Percentiles rank a stretch among this genome's conserved stretches.
Conservation (phyloP, 1,139 yeast species). For the Taphrina populina region DNA sequence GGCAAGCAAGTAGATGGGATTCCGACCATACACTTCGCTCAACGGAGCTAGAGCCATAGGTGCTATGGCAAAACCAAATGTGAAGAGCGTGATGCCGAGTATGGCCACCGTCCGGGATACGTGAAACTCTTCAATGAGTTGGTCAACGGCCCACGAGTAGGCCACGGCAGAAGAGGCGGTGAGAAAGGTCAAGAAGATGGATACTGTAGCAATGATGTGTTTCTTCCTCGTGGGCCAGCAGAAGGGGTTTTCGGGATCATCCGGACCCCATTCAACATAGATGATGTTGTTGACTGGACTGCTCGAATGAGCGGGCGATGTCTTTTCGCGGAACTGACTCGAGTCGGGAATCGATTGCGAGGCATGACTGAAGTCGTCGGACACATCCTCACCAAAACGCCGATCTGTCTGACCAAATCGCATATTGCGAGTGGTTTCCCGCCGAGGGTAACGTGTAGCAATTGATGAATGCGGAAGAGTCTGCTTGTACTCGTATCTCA, state of each 20-base stretch:
- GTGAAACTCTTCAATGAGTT: constrained; percentile 17
- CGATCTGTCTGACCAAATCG: no score
- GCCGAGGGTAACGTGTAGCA: no score
- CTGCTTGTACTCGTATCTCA: no score
- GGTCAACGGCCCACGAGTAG: constrained; percentile 19
- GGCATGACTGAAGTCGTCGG: no score
- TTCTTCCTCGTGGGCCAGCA: constrained; percentile 30
- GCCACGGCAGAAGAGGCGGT: constrained; percentile 27
- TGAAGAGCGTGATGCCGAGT: constrained; percentile 28
- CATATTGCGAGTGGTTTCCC: no score
- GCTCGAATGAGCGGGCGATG: no score
- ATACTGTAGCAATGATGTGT: constrained; percentile 14
- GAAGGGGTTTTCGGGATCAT: constrained; percentile 31
- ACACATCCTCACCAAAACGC: no score
- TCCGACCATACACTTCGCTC: constrained; percentile 68
- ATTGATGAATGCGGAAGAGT: no score
- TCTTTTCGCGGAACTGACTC: no score
- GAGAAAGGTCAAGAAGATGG: constrained; percentile 16
- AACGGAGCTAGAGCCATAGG: constrained; percentile 68
- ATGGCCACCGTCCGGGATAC: constrained; percentile 32
- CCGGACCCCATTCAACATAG: constrained; percentile 32
- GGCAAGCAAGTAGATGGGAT: constrained; percentile 60
- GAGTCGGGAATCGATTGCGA: no score
- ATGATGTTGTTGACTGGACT: no score
- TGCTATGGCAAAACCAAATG: constrained; percentile 51